Base-by-base conservation (phyloP, 148 eudicot genomes). In the Bassia scoparia region DNA sequence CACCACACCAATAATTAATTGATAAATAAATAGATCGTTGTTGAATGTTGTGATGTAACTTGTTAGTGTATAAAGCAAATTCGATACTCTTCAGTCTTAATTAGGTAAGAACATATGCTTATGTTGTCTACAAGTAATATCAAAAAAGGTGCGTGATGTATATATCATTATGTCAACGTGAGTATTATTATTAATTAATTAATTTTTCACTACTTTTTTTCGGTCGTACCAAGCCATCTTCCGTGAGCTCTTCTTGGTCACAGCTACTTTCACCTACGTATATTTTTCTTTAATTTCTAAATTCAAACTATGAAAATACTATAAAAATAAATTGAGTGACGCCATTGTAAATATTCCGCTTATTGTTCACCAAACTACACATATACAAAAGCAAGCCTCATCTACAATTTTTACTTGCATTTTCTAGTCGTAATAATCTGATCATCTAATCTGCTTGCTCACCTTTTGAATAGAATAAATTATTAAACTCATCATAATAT, bases 321-420 rank as follows among this genome's bases (percentile, higher is more conserved):
- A 23, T 11, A 65, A 1, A 46, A 44, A 2, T 5, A 35, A 46
- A 24, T 43, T 1, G 12, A 27, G 26, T 24, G 23, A 55, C 62
- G 49, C 10, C 63, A 13, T n/a, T 54, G 29, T 37, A 23, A 52
- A 11, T 43, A 2, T 70, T 70, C 73, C 23, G 12, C 24, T 15
- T 54, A 70, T 70, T 54, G 73, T 70, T 70, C 46, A 70, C 62
- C 73, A 70, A 70, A 70, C 33, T 38, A 64, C 20, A 62, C 18
- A 34, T 1, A 52, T 4, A 38, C 11, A 15, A 13, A 66, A 41
- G 21, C 69, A 26, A 2, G 24, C 14, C n/a, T 14, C 49, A 18
- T 44, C 59, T 49, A 37, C 29, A 68, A n/a, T 31, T 8, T 41
- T 41, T 8, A 41, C 53, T 49, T 49, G 18, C 18, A 1, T 49